phyloP scores from a whole-genome alignment of 495 filamentous ascomycete species.

The Aspergillus incahuasiensis region DNA sequence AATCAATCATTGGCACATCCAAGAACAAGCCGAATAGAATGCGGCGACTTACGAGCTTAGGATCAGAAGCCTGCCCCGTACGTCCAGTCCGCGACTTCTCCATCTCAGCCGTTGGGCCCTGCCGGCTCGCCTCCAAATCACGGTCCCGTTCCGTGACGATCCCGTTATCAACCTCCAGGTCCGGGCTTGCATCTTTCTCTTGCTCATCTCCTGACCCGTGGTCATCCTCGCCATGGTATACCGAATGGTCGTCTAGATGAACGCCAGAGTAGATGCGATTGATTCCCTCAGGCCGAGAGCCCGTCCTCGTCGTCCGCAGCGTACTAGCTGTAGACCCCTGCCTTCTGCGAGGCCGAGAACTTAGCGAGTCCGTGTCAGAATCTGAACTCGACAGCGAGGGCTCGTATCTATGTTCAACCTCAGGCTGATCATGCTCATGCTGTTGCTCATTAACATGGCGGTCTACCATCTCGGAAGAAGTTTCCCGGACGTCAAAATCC shows the following conservation, averaged over 20 bases:
- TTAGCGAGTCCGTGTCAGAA: constrained; percentile 7
- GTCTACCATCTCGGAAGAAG: neutral
- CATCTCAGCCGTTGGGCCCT: constrained; percentile 11
- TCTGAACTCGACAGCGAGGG: constrained; percentile 16
- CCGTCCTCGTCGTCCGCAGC: constrained; percentile 6
- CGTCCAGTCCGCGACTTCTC: constrained; percentile 23
- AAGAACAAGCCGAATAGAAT: neutral
- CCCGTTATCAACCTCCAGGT: constrained; percentile 24
- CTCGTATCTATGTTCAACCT: constrained; percentile 49
- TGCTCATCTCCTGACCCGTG: neutral
- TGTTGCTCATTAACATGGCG: neutral
- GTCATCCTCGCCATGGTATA: constrained; percentile 30
- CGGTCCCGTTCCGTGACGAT: constrained; percentile 30
- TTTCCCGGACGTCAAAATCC: neutral
- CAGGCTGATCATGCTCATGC: neutral
- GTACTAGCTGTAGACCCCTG: neutral
- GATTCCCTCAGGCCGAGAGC: constrained; percentile 19
- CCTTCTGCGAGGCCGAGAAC: constrained; percentile 7
- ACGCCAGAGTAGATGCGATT: constrained; percentile 28
- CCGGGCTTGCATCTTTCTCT: constrained; percentile 11
- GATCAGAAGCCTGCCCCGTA: constrained; percentile 17
- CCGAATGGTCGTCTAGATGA: constrained; percentile 35
- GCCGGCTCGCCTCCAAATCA: constrained; percentile 25
- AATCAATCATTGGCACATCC: no score
- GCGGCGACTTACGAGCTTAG: constrained; percentile 24